Conservation (phyloP, 2,329 filamentous ascomycete genomes). For the Colletotrichum limetticola region DNA sequence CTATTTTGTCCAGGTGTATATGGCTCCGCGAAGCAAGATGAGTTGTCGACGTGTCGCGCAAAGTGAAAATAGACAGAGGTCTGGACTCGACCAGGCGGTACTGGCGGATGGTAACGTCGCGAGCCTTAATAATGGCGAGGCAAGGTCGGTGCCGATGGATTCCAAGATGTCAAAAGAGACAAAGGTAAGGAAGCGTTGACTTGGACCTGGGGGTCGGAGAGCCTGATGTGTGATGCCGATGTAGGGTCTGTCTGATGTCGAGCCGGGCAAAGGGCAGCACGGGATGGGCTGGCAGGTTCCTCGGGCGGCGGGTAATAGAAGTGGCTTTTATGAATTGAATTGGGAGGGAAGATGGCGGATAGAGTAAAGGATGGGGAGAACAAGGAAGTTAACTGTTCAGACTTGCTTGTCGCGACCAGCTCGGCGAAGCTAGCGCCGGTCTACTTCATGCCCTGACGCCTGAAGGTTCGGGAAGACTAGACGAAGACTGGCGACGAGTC, state of each 20-base stretch:
- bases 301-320: conserved; percentile 32
- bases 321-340: conserved; percentile 35
- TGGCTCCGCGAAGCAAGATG: conserved; percentile 1
- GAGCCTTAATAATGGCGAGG: conserved; percentile 13
- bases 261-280: conserved; percentile 32
- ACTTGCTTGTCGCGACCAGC: conserved; percentile 36
- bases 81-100: conserved; percentile 11
- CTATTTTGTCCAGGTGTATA: not conserved
- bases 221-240: conserved; percentile 33
- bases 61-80: not conserved
- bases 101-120: conserved; percentile 21
- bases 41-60: conserved; percentile 6
- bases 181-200: conserved; percentile 36
- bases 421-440: conserved; percentile 35
- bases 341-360: conserved; percentile 29
- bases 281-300: conserved; percentile 33
- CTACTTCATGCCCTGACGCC: conserved; percentile 35
- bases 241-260: conserved; percentile 36
- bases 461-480: conserved; percentile 35
- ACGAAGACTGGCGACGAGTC: conserved; percentile 35
- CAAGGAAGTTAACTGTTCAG: conserved; percentile 35
- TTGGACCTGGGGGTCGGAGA: conserved; percentile 32
- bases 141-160: conserved; percentile 2
- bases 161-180: conserved; percentile 24
- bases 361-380: conserved; percentile 29